phyloP scores from a whole-genome alignment of 805 yeast genomes.

The Ogataea pini region DNA sequence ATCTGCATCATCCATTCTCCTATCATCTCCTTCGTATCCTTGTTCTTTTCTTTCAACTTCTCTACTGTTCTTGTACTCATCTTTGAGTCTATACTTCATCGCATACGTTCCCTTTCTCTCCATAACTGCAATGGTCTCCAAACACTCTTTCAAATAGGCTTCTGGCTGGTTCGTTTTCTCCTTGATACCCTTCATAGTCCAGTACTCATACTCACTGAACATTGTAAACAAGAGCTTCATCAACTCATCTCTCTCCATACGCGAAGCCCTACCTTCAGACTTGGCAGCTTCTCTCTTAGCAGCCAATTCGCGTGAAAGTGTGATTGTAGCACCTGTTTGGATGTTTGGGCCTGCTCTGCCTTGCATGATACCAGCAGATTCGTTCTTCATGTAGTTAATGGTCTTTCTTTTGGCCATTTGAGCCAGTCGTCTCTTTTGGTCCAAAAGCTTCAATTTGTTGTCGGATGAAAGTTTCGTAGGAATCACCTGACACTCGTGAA shows the following conservation, averaged over 20 bases:
- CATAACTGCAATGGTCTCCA: conserved; percentile 85
- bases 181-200: conserved; percentile 92
- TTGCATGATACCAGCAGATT: conserved; percentile 84
- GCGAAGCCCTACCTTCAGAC: conserved; percentile 82
- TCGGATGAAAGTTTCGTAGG: conserved; percentile 76
- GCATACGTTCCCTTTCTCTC: conserved; percentile 97
- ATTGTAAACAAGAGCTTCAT: conserved; percentile 84
- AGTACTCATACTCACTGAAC: conserved; percentile 93
- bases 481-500: conserved; percentile 87
- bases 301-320: conserved; percentile 60
- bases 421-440: conserved; percentile 34
- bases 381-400: conserved; percentile 56
- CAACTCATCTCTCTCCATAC: conserved; percentile 91
- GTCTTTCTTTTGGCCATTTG: conserved; percentile 44
- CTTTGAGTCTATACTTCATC: conserved; percentile 83
- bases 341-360: conserved; percentile 85
- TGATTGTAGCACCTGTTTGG: conserved; percentile 64
- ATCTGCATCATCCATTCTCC: conserved; percentile 34
- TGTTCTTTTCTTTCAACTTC: conserved; percentile 75
- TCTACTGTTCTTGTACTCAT: conserved; percentile 79
- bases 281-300: conserved; percentile 53
- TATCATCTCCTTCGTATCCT: conserved; percentile 43
- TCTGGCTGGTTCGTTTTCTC: conserved; percentile 97
- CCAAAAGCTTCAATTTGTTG: conserved; percentile 60
- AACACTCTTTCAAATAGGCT: conserved; percentile 82